These are phyloP conservation scores for Candida coleopterorum DNA, from an alignment of 805 yeast species.

Conservation along the genomic window DNA sequence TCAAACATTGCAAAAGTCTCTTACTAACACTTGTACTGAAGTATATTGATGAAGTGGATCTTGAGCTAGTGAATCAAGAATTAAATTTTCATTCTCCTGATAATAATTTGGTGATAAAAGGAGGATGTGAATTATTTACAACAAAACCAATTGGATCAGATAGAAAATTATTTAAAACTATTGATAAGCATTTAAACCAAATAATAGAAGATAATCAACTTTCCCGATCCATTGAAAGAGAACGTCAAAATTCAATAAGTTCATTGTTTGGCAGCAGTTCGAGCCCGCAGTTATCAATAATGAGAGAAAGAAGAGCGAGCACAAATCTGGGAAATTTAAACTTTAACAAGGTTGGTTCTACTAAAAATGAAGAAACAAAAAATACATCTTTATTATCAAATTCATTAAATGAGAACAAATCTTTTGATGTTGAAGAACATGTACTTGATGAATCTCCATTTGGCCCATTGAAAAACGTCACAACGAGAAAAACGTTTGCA, in stretches of 20 bases:
- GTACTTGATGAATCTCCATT: constrained; percentile 61
- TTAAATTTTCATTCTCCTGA: constrained; percentile 56
- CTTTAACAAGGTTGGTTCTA: constrained; percentile 6
- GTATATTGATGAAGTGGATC: constrained; percentile 90
- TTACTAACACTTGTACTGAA: constrained; percentile 26
- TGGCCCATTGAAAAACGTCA: constrained; percentile 84
- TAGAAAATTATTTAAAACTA: constrained; percentile 78
- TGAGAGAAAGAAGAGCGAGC: constrained; percentile 26
- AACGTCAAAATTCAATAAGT: constrained; percentile 31
- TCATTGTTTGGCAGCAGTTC: constrained; percentile 37
- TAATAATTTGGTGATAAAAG: constrained; percentile 52
- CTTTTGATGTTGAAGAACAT: constrained; percentile 10
- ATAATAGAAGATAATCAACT: constrained; percentile 41
- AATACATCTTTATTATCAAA: constrained; percentile 15
- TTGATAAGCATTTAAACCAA: constrained; percentile 74
- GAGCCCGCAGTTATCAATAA: constrained; percentile 19
- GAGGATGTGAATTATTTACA: constrained; percentile 90
- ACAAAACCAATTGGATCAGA: constrained; percentile 92
- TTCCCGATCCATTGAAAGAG: constrained; percentile 34
- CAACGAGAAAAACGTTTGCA: constrained; percentile 85
- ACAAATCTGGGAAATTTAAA: constrained; percentile 17
- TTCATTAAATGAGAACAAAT: constrained; percentile 17
- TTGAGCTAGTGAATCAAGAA: constrained; percentile 86
- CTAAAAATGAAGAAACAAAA: neutral
- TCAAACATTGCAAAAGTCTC: too few species aligned